Evolutionary conservation across 495 filamentous ascomycete species (phyloP), one percentile per base, ranked within the genome.

Genomic region (Talaromyces stipitatus): DNA sequence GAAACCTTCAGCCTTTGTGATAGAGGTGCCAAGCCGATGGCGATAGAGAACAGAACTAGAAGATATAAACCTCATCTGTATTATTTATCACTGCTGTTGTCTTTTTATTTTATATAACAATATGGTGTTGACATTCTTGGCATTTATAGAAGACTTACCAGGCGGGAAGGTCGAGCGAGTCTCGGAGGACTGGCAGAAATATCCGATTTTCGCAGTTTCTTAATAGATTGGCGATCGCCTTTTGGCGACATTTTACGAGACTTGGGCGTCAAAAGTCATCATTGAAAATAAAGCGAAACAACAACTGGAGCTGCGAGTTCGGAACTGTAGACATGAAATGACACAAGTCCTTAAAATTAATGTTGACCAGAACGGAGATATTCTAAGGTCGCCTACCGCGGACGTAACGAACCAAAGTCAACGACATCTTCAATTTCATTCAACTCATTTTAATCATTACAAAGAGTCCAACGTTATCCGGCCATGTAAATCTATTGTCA

Each of bases 361-460:
- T n/a, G n/a, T n/a, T n/a, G n/a, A n/a, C n/a, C n/a, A n/a, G n/a
- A n/a, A n/a, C n/a, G n/a, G n/a, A n/a, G n/a, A n/a, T n/a, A n/a
- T n/a, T n/a, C n/a, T n/a, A n/a, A n/a, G n/a, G n/a, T n/a, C n/a
- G n/a, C n/a, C n/a, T n/a, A n/a, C n/a, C n/a, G n/a, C n/a, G n/a
- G n/a, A n/a, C n/a, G n/a, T n/a, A n/a, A n/a, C n/a, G n/a, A n/a
- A n/a, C n/a, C n/a, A n/a, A n/a, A 29, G 33, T 8, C 33, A 38
- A 38, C n/a, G 16, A 38, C n/a, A 33, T 14, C 16, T n/a, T n/a
- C 16, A 45, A 12, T 11, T 50, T 51, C 48, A 18, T 51, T 29
- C 27, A 51, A 51, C 16, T n/a, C 48, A 51, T 51, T 30, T 51
- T 51, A 41, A 28, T 30, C 48, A 47, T 47, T 47, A 47, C 43